Evolutionary conservation across 2,329 filamentous ascomycete species (phyloP), one percentile per base, ranked within the genome.

Genomic region (Neurospora sp.): DNA sequence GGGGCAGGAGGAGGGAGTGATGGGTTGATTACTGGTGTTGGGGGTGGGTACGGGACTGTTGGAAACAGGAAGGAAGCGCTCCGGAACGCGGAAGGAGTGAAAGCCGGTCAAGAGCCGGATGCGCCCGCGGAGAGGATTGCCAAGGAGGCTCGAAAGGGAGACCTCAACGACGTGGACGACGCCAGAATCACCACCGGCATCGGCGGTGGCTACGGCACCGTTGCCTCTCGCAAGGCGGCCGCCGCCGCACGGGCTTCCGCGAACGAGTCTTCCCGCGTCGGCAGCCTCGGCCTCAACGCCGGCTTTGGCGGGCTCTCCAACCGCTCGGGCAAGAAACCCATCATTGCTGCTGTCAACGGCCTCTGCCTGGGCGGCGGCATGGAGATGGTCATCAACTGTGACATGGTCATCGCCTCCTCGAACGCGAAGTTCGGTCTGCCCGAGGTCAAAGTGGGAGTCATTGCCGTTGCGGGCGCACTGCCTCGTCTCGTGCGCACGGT

Each of bases 301-400:
- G 90, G 90, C 1, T 91, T 92, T 71, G 90, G 87, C 33, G 90
- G 86, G 0, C 80, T 93, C 39, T 88, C 86, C 69, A 88, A 91
- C 73, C 84, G 91, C 36, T 78, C 80, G 5, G 91, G 91, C 67
- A 88, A 87, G 79, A 95, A 95, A 76, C 92, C 92, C 6, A 84
- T 95, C 69, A 85, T 95, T 38, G 90, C 89, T 1, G 92, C 91
- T 0, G 90, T 94, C 23, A 92, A 93, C 76, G 92, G 92, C 7
- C 82, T 91, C 19, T 91, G 90, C 70, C 84, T 92, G 66, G 92
- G 92, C 42, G 92, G 91, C 68, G 92, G 91, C 1, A 89, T 91
- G 79, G 92, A 95, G 82, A 92, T 93, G 81, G 84, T 88, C 13
- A 82, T 91, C 67, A 93, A 93, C 79, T 87, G 86, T 73, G 92